Conservation (phyloP, 2,329 filamentous ascomycete species). For the Fusarium protoensiforme region DNA sequence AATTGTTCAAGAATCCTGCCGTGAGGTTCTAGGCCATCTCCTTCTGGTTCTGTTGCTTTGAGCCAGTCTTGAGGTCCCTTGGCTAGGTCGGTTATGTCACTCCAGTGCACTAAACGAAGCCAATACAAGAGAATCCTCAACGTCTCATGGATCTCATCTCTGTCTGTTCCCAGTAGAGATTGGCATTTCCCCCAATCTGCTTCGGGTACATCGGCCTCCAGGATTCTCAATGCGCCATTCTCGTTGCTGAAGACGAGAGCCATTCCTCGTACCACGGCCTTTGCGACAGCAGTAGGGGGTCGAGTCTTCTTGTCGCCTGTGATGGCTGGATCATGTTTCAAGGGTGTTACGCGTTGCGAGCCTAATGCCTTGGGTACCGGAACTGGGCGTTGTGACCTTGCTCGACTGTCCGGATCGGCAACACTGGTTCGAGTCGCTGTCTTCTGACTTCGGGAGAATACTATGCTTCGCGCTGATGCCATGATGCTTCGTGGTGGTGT, state of each 20-base stretch:
- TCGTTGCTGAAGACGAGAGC: neutral
- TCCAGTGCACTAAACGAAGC: neutral
- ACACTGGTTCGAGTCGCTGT: neutral
- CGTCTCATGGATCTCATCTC: neutral
- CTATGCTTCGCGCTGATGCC: too few relatives aligned
- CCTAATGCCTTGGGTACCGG: neutral
- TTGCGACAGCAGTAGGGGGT: neutral
- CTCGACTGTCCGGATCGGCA: neutral
- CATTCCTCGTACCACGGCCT: neutral
- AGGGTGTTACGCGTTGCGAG: neutral
- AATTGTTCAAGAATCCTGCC: neutral
- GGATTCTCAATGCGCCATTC: neutral
- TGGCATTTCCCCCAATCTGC: neutral
- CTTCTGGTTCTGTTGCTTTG: neutral
- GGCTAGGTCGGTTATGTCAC: neutral
- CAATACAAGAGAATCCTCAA: neutral
- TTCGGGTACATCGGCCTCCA: neutral
- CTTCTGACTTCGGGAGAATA: neutral
- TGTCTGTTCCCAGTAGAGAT: neutral
- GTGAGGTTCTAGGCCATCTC: neutral
- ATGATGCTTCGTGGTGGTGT: neutral
- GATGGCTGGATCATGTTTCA: neutral
- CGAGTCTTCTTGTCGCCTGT: neutral
- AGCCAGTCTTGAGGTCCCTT: neutral
- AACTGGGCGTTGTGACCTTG: neutral